phyloP scores from a whole-genome alignment of 352 stramenopile species.

The Globisporangium acanthophoron region DNA sequence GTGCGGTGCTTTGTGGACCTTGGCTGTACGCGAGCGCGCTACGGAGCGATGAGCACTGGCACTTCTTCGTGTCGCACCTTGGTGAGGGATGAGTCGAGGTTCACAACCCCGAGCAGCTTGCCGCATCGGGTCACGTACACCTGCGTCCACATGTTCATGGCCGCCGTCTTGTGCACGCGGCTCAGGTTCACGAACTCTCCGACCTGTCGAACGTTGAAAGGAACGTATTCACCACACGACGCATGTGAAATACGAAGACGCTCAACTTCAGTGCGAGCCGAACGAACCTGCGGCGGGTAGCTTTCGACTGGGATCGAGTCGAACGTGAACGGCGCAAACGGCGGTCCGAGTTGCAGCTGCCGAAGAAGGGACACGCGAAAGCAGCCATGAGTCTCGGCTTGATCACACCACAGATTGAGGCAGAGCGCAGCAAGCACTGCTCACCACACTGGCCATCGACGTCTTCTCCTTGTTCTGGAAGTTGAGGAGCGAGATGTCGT shows the following conservation, averaged over 20 bases:
- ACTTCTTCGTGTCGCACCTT: conserved; percentile 43
- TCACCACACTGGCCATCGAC: conserved; percentile 40
- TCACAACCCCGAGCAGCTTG: conserved; percentile 60
- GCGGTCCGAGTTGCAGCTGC: conserved; percentile 63
- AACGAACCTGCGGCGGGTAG: conserved; percentile 60
- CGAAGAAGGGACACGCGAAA: neutral
- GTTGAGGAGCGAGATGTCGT: conserved; percentile 69
- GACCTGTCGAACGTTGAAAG: conserved; percentile 19
- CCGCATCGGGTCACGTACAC: conserved; percentile 75
- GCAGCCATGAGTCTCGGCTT: neutral
- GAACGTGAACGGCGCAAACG: conserved; percentile 58
- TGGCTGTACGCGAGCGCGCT: neutral
- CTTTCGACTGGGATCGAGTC: conserved; percentile 68
- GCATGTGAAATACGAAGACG: neutral
- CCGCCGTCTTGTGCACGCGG: conserved; percentile 64
- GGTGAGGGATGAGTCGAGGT: conserved; percentile 57
- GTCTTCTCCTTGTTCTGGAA: conserved; percentile 50
- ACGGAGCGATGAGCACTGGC: conserved; percentile 34
- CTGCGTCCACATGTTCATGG: conserved; percentile 82
- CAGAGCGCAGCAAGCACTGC: neutral
- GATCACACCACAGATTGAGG: neutral
- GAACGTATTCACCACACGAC: neutral
- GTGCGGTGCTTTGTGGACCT: neutral
- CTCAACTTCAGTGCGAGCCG: neutral
- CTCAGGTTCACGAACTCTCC: conserved; percentile 65